A percentile compares a stretch with the other conserved stretches of the same genome.
phyloP scores from a whole-genome alignment of 2,329 filamentous ascomycete genomes.

The Talaromyces sp. region DNA sequence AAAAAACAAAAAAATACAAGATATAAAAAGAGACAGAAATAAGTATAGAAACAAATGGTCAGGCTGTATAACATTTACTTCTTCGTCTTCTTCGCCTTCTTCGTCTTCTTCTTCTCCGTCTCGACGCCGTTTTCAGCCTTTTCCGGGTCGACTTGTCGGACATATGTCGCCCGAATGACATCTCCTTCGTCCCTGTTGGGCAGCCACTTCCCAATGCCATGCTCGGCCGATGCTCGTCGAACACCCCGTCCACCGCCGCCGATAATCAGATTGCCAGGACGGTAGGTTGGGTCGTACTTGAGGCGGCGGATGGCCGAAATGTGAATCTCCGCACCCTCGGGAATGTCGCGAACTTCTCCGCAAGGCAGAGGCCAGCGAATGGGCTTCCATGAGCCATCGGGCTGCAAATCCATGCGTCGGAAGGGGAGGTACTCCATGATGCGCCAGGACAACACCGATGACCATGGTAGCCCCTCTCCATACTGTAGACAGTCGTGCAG shows the following conservation, averaged over 20 bases:
- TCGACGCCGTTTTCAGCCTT: neutral
- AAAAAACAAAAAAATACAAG: neutral
- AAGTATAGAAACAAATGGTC: neutral
- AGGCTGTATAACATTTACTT: neutral
- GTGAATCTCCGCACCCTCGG: slow-evolving; percentile 63
- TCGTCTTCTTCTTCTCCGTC: neutral
- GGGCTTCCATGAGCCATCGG: slow-evolving; percentile 69
- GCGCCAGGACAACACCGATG: slow-evolving; percentile 63
- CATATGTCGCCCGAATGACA: slow-evolving; percentile 62
- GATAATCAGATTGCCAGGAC: slow-evolving; percentile 73
- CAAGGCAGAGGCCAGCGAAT: slow-evolving; percentile 75
- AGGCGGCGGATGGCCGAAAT: slow-evolving; percentile 69
- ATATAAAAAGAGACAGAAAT: neutral
- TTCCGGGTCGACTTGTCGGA: slow-evolving; percentile 34
- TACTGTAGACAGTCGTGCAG: slow-evolving; percentile 69
- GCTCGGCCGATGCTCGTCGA: slow-evolving; percentile 52
- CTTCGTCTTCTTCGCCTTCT: neutral
- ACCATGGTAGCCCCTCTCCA: slow-evolving; percentile 49
- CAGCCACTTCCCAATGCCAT: slow-evolving; percentile 68
- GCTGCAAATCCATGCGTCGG: slow-evolving; percentile 68
- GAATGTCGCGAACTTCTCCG: slow-evolving; percentile 73
- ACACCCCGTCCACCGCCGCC: slow-evolving; percentile 71
- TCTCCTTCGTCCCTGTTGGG: slow-evolving; percentile 60
- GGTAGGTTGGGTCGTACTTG: slow-evolving; percentile 56
- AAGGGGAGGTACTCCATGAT: slow-evolving; percentile 80